phyloP scores from a whole-genome alignment of 2,329 filamentous ascomycete genomes.

The Colletotrichum trifolii region DNA sequence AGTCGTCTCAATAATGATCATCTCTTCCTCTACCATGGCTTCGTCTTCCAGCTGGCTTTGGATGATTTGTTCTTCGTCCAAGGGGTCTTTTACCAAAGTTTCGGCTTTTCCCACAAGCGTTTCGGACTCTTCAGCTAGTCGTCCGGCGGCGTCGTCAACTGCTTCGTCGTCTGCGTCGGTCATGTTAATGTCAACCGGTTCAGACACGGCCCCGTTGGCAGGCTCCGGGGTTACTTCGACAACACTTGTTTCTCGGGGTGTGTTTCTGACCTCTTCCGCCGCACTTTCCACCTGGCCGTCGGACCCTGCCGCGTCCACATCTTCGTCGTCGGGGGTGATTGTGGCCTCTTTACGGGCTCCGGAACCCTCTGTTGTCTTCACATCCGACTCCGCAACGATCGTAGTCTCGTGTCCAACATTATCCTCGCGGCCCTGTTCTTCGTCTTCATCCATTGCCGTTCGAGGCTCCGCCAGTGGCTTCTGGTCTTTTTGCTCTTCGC shows the following conservation, averaged over 20 bases:
- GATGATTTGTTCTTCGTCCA: constrained; percentile 11
- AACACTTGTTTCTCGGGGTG: constrained; percentile 5
- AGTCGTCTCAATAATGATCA: constrained; percentile 26
- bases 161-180: constrained; percentile 28
- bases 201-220: constrained; percentile 5
- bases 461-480: not conserved
- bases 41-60: constrained; percentile 34
- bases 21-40: constrained; percentile 50
- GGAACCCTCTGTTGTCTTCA: not conserved
- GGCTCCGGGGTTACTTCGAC: constrained; percentile 19
- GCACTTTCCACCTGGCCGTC: not conserved
- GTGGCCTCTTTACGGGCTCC: not conserved
- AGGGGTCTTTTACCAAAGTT: constrained; percentile 10
- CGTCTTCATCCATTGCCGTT: no score
- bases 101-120: constrained; percentile 31
- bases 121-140: constrained; percentile 10
- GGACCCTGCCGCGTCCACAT: not conserved
- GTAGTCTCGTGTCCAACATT: no score
- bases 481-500: not conserved
- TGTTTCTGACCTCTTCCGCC: constrained; percentile 8
- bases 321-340: not conserved
- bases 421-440: no score
- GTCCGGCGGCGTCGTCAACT: constrained; percentile 9
- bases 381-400: not conserved
- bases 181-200: constrained; percentile 27